Conservation (phyloP, 257 asterid species). For the Nicotiana benthamiana region DNA sequence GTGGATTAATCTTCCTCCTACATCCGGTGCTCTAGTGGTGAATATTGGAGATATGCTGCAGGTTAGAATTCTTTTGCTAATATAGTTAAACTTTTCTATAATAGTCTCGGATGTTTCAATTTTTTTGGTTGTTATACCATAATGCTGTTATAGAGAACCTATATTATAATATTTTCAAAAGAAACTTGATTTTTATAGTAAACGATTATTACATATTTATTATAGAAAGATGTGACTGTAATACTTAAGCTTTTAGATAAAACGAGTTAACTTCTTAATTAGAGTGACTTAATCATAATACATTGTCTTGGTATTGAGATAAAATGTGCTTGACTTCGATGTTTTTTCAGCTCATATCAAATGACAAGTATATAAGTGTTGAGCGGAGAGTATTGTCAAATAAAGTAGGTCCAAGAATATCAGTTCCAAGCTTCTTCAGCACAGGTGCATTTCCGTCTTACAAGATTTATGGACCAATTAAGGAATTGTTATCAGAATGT, state of each 20-base stretch:
- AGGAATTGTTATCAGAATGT: constrained; percentile 44
- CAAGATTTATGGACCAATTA: constrained; percentile 43
- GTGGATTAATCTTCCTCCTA: constrained; percentile 11
- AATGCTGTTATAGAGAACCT: too few species aligned
- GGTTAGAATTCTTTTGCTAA: not conserved
- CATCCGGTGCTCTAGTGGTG: not conserved
- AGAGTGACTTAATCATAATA: not conserved
- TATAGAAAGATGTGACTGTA: too few species aligned
- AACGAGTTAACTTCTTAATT: not conserved
- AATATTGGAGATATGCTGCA: constrained; percentile 5
- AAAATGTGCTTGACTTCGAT: not conserved
- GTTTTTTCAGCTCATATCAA: constrained; percentile 41
- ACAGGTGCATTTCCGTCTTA: constrained; percentile 29
- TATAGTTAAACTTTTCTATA: too few species aligned
- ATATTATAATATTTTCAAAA: too few species aligned
- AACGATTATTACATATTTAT: too few species aligned
- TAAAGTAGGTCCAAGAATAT: constrained; percentile 42
- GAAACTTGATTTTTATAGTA: too few species aligned
- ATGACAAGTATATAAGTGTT: constrained; percentile 50
- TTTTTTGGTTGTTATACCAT: too few species aligned
- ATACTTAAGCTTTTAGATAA: not conserved
- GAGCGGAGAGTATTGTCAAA: constrained; percentile 54
- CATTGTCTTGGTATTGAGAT: not conserved
- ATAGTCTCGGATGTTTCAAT: too few species aligned
- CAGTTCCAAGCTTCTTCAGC: constrained; percentile 58